phyloP scores from a whole-genome alignment of 352 stramenopile genomes.

The Phytopythium cucurbitacearum region DNA sequence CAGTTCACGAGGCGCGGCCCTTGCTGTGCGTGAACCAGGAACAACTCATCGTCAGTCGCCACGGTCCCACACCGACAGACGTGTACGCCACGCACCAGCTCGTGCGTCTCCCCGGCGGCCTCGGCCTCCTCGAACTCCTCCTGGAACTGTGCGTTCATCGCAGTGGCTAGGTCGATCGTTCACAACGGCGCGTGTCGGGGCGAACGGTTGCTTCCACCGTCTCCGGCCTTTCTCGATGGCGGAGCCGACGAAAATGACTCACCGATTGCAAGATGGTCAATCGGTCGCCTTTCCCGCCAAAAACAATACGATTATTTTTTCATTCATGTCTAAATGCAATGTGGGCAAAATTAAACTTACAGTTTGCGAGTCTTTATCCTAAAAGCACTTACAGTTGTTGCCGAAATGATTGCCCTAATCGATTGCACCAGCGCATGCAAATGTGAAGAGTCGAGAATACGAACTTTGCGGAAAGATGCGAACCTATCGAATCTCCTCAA shows the following conservation, averaged over 20 bases:
- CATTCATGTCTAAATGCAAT: not conserved
- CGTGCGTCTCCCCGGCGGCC: constrained; percentile 31
- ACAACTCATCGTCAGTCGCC: constrained; percentile 1
- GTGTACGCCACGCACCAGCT: constrained; percentile 20
- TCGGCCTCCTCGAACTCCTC: constrained; percentile 36
- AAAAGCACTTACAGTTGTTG: not conserved
- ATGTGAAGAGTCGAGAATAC: too few relatives aligned
- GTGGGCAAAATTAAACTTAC: not conserved
- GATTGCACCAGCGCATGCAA: too few relatives aligned
- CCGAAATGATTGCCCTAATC: not conserved
- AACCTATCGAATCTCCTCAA: too few relatives aligned
- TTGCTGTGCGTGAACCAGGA: constrained; percentile 33
- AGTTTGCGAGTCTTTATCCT: not conserved
- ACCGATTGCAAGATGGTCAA: not conserved
- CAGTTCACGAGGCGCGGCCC: constrained; percentile 81
- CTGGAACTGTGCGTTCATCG: constrained; percentile 35
- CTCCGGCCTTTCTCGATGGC: too few relatives aligned
- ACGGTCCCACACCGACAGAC: not conserved
- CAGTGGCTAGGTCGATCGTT: constrained; percentile 3
- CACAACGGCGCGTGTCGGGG: too few relatives aligned
- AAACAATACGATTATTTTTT: constrained; percentile 1
- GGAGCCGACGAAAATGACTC: not conserved
- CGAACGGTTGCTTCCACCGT: too few relatives aligned
- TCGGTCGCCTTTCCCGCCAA: constrained; percentile 5
- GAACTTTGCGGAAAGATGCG: too few relatives aligned